Evolutionary conservation across 2,329 filamentous ascomycete genomes (phyloP), one percentile per base, ranked within the genome.

Genomic region (Paraconiothyrium sp.): DNA sequence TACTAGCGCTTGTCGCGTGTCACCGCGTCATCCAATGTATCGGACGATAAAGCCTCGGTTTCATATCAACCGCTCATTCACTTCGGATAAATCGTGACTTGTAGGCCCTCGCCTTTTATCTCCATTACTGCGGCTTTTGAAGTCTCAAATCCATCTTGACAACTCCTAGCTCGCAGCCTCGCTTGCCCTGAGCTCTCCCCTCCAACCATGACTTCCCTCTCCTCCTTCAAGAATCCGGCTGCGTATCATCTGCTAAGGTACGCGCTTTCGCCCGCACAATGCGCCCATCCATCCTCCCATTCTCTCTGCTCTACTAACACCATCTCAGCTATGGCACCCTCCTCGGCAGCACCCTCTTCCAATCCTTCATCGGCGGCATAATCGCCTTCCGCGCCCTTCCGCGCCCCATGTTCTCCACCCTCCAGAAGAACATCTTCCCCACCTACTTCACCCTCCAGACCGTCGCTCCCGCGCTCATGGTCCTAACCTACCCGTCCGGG

Each of bases 381-480:
- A 84, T 94, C 58, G 89, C 92, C 72, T 97, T 91, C 84, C 89
- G 86, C 74, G 85, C 87, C 11, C 88, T 97, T 41, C 88, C 92
- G 30, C 88, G 92, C 30, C 88, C 92, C 0, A 88, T 92, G 75
- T 98, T 99, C 82, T 88, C 90, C 30, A 84, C 88, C 20, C 86
- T 97, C 35, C 94, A 97, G 80, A 85, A 88, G 54, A 37, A 71
- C 64, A 87, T 94, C 57, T 97, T 97, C 82, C 93, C 93, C 37
- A 85, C 92, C 71, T 99, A 97, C 84, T 98, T 98, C 78, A 84
- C 87, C 49, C 82, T 98, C 60, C 94, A 98, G 81, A 89, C 92
- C 4, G 84, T 85, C 6, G 82, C 94, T 0, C 92, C 95, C 0
- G 78, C 90, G 16, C 74, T 92, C 24, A 83, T 97, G 20, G 90